These are phyloP conservation scores for Ballota nigra DNA, from an alignment of 257 asterid species.

Conservation along the genomic window DNA sequence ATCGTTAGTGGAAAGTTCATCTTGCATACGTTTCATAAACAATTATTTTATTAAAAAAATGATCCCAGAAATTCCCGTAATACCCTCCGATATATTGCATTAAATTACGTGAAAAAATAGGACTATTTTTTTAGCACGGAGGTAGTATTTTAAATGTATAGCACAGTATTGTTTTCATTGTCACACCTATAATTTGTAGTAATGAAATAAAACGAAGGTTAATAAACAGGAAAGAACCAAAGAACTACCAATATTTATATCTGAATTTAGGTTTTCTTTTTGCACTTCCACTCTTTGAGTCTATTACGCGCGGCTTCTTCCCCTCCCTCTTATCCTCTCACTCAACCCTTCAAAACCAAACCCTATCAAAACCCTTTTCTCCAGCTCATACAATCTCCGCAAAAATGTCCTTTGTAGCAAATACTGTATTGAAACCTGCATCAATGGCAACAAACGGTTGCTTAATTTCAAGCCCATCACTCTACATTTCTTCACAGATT, in stretches of 20 bases:
- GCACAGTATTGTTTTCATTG: no score
- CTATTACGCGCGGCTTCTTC: not conserved
- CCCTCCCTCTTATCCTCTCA: conserved; percentile 14
- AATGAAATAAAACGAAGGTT: not conserved
- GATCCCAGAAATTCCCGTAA: no score
- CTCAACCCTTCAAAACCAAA: conserved; percentile 30
- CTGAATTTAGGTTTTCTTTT: not conserved
- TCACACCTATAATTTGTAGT: no score
- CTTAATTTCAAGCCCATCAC: conserved; percentile 55
- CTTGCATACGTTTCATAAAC: no score
- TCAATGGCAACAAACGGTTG: conserved; percentile 62
- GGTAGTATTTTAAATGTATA: no score
- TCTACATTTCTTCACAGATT: conserved; percentile 40
- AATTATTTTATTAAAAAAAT: no score
- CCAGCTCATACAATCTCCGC: conserved; percentile 3
- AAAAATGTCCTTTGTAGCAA: conserved; percentile 52
- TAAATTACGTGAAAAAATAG: no score
- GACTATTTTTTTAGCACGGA: no score
- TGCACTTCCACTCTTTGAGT: not conserved
- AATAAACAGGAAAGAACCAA: not conserved
- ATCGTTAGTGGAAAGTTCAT: no score
- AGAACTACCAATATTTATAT: not conserved
- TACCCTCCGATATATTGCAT: no score
- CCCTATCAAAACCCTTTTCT: conserved; percentile 28
- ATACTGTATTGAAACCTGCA: conserved; percentile 41